Evolutionary conservation across 768 basidiomycete genomes (phyloP).

Genomic region (Pulveroboletus sp.): DNA sequence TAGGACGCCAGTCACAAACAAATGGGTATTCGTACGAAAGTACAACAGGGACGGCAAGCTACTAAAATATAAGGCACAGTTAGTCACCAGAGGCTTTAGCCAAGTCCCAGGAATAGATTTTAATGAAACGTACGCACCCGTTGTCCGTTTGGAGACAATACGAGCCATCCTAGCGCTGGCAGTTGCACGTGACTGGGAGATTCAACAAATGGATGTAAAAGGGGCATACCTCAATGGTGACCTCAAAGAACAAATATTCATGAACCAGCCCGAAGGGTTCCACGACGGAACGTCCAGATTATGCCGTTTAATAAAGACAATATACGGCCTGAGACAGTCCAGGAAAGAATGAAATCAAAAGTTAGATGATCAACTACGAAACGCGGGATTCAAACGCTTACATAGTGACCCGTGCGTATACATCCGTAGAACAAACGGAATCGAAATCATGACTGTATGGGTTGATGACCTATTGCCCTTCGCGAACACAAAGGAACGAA

Average conservation of each 20-base stretch:
- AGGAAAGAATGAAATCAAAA: neutral
- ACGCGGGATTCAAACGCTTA: neutral
- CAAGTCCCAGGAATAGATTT: constrained; percentile 36
- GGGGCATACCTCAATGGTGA: neutral
- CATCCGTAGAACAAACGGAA: neutral
- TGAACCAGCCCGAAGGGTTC: neutral
- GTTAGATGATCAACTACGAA: neutral
- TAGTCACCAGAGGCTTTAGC: constrained; percentile 38
- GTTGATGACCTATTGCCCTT: neutral
- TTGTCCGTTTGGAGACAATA: neutral
- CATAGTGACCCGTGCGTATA: neutral
- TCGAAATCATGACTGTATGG: neutral
- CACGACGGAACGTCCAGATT: neutral
- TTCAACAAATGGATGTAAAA: constrained; percentile 4
- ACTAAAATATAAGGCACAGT: constrained; percentile 28
- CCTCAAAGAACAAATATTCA: neutral
- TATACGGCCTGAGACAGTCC: neutral
- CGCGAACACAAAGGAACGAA: neutral
- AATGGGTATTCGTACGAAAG: neutral
- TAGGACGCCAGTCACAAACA: no score
- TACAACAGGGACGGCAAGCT: neutral
- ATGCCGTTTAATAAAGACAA: neutral
- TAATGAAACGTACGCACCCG: neutral
- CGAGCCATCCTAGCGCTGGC: neutral
- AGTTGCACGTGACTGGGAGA: neutral